Evolutionary conservation across 495 filamentous ascomycete genomes (phyloP), one percentile per base, ranked within the genome.

Genomic region (Schizothecium vesticola): DNA sequence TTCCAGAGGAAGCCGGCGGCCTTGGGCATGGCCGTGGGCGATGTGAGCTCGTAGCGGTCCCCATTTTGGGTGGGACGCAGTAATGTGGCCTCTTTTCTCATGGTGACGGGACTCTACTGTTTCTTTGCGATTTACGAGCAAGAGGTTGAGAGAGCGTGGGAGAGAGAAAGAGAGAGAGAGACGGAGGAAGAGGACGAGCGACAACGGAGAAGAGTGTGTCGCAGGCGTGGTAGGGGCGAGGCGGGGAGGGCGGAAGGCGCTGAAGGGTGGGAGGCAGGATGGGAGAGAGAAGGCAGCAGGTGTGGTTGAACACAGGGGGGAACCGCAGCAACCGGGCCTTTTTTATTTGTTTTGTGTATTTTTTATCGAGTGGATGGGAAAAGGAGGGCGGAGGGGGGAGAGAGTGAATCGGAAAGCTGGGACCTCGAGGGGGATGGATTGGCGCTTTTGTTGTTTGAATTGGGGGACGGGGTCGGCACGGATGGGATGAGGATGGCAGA

Each of bases 1-100:
- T 86, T 86, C 85, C 85, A 86, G n/a, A 86, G 76, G 71, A 86
- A 86, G 64, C 80, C 83, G 16, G 76, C 83, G 12, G 83, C 82
- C 76, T 85, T 86, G 69, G 85, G 85, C 79, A 86, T 72, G 60
- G 80, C 83, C 59, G 83, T 85, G n/a, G 85, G 79, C 69, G 79
- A 85, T 31, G 78, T 76, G 64, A 86, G 78, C 75, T 86, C 85
- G 75, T 85, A 86, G 69, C 84, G 85, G 59, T 81, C 76, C 61
- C 85, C 85, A 74, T 83, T 78, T 31, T 81, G 73, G 19, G 83
- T 83, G 55, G 84, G 80, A 25, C 76, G 75, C 64, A 86, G 70
- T 68, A 84, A 31, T 11, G 71, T 59, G 56, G 67, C 63, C 66
- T 73, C 74, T 73, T 71, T 77, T 51, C 68, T 71, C 75, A 76